Evolutionary conservation across 495 filamentous ascomycete species (phyloP), one percentile per base, ranked within the genome.

Genomic region (Cladorrhinum samala): DNA sequence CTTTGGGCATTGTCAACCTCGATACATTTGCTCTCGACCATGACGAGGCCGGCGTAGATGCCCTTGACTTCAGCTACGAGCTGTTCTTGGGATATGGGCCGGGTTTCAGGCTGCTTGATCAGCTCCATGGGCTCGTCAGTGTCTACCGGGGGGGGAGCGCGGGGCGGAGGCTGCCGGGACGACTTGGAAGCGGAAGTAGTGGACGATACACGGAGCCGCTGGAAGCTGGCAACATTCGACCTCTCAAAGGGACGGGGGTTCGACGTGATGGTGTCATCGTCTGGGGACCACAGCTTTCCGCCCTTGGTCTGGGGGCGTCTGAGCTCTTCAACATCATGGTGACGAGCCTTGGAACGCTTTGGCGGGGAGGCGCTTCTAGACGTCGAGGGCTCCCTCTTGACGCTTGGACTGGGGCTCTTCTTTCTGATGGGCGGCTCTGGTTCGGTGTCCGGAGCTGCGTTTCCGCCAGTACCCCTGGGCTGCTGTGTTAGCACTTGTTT

Each of bases 1-100:
- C 72, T 74, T 42, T 85, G 79, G 9, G 79, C 67, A n/a, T 77
- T 80, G 64, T 87, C 83, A 9, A 87, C 78, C 25, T 88, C 82
- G 6, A 87, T 84, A 58, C 86, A 90, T 61, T 88, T 90, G 36
- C 80, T 79, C 63, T 94, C 89, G 0, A 90, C 86, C 81, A 88
- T 86, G 2, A 86, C 79, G 1, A 94, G 70, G 0, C 85, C 87
- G 0, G 80, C 79, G 68, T 92, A 92, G 21, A 91, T 94, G 0
- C 73, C 81, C 56, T 88, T 86, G 7, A 86, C 81, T 58, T 91
- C 83, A 2, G 74, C 72, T 16, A 83, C 77, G 2, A 91, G 73
- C 63, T 91, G 83, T 11, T 88, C 86, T 56, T 88, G 81, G n/a
- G 82, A 84, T 17, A 91, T 88, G 7, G 83, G 76, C 39, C 83